Conservation (phyloP, 2,329 filamentous ascomycete species). For the Thielaviopsis punctulata region DNA sequence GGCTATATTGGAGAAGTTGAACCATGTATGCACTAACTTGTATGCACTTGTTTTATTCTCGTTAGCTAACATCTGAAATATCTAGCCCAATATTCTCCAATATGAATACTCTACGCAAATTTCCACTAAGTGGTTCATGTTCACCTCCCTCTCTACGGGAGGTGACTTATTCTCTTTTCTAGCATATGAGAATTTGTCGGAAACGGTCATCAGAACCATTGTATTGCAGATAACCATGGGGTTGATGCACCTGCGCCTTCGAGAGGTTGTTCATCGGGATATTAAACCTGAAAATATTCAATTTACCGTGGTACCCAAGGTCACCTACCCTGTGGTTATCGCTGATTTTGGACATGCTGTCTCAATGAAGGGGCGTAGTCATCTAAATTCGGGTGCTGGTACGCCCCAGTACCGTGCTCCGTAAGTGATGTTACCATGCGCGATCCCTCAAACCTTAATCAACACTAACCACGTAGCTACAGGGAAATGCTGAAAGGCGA, state of each 20-base stretch:
- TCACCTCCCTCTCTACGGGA: constrained; percentile 38
- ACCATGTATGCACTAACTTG: constrained; percentile 28
- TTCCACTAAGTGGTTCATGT: constrained; percentile 25
- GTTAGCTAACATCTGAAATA: neutral
- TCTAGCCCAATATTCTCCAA: constrained; percentile 7
- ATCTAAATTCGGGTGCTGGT: constrained; percentile 28
- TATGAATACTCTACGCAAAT: constrained; percentile 2
- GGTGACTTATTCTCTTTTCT: constrained; percentile 36
- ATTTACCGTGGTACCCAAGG: constrained; percentile 27
- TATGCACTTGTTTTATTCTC: neutral
- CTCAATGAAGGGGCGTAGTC: constrained; percentile 22
- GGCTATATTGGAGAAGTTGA: constrained; percentile 33
- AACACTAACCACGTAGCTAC: neutral
- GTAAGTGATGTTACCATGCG: constrained; percentile 21
- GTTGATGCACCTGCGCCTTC: constrained; percentile 30
- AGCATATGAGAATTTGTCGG: constrained; percentile 9
- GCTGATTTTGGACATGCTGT: constrained; percentile 36
- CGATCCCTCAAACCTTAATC: neutral
- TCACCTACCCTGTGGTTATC: constrained; percentile 29
- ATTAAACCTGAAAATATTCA: constrained; percentile 38
- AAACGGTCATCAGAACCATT: constrained; percentile 18
- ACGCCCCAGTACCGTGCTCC: constrained; percentile 32
- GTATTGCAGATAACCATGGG: constrained; percentile 30
- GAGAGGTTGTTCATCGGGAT: constrained; percentile 34
- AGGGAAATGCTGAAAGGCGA: constrained; percentile 24